Evolutionary conservation across 768 basidiomycete species (phyloP).

Genomic region (Thelephora aurantiotincta): DNA sequence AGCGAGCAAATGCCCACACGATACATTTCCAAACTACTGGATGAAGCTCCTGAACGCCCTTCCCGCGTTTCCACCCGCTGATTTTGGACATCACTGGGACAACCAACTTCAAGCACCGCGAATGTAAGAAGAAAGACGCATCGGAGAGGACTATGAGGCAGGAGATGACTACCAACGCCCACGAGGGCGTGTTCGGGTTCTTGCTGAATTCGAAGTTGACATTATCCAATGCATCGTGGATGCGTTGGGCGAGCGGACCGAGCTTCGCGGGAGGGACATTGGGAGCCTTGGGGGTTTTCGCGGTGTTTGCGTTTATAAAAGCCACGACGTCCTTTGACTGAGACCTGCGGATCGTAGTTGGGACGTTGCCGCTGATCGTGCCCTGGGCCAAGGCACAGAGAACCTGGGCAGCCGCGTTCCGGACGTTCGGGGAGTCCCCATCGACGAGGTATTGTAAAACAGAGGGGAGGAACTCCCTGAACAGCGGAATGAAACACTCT

Average conservation of each 20-base stretch:
- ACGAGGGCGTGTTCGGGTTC: conserved; percentile 17
- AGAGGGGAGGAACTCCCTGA: not conserved
- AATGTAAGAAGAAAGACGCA: conserved; percentile 26
- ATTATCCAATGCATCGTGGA: not conserved
- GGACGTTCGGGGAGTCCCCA: not conserved
- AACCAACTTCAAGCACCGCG: conserved; percentile 23
- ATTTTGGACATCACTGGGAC: conserved; percentile 21
- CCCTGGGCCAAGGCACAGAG: conserved; percentile 1
- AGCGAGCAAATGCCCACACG: conserved; percentile 38
- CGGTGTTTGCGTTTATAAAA: not conserved
- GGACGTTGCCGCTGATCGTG: not conserved
- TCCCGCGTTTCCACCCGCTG: conserved; percentile 18
- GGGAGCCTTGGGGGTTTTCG: not conserved
- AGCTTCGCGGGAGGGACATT: not conserved
- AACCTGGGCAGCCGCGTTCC: not conserved
- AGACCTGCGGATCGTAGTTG: not conserved
- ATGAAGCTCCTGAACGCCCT: conserved; percentile 23
- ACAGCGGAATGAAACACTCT: not conserved
- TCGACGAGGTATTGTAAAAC: not conserved
- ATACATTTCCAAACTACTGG: conserved; percentile 37
- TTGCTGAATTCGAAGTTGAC: not conserved
- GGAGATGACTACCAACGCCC: conserved; percentile 30
- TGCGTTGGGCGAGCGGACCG: not conserved
- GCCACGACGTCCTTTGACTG: not conserved
- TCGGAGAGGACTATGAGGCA: conserved; percentile 36